A percentile compares a stretch with the other conserved stretches of the same genome.
phyloP scores from a whole-genome alignment of 768 basidiomycete species.

The Tylopilus plumbeoviolaceoides region DNA sequence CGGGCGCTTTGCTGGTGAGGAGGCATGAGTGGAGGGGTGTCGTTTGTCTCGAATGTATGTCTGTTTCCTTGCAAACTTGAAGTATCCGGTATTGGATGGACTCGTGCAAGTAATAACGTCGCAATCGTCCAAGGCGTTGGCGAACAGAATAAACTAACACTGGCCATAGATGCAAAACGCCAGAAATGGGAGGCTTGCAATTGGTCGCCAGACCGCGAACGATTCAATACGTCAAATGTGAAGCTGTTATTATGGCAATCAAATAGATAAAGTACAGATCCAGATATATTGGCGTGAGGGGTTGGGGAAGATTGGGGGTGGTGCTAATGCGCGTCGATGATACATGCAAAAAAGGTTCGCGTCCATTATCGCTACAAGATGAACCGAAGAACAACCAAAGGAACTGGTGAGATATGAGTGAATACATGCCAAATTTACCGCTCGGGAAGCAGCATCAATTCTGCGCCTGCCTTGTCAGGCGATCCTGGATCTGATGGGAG shows the following conservation, averaged over 20 bases:
- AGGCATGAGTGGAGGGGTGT: background rate
- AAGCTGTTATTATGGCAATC: background rate
- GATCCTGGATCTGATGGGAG: conserved; percentile 29
- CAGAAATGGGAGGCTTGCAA: too few relatives aligned
- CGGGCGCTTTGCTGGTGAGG: conserved; percentile 50
- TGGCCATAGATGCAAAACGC: too few relatives aligned
- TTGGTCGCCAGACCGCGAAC: too few relatives aligned
- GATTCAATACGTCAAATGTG: background rate
- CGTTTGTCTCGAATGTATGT: too few relatives aligned
- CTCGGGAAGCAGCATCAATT: conserved; percentile 42
- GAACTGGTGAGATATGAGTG: background rate
- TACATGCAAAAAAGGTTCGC: conserved; percentile 15
- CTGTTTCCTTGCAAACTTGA: too few relatives aligned
- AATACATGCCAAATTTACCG: conserved; percentile 29
- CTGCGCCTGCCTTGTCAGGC: conserved; percentile 39
- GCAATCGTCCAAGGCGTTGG: too few relatives aligned
- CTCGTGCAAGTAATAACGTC: too few relatives aligned
- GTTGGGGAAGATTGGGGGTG: background rate
- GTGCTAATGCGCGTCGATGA: conserved; percentile 13
- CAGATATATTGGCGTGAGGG: conserved; percentile 12
- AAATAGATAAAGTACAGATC: conserved; percentile 15
- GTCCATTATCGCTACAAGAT: conserved; percentile 20
- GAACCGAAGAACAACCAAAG: conserved; percentile 2
- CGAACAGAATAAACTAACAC: too few relatives aligned
- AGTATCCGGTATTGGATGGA: too few relatives aligned